Percentiles rank a stretch among this genome's conserved stretches.
Evolutionary conservation across 768 basidiomycete species (phyloP).

Genomic region (Scleroderma citrinum): DNA sequence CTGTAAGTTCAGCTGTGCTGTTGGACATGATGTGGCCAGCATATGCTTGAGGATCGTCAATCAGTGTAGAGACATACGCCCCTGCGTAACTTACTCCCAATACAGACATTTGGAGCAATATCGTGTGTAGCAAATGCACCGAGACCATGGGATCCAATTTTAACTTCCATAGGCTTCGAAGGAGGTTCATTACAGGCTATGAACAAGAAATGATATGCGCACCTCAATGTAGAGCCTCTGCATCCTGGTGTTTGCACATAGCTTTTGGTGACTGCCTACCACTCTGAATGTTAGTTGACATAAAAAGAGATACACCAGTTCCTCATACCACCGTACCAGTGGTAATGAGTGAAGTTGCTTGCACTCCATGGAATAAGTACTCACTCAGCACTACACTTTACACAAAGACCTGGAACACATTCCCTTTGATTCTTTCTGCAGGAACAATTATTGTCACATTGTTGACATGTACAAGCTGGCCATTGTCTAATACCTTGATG

Average conservation of each 20-base stretch:
- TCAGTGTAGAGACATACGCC: not conserved
- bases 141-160: slow-evolving; percentile 32
- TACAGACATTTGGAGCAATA: slow-evolving; percentile 17
- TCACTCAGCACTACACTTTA: slow-evolving; percentile 38
- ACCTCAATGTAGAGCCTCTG: slow-evolving; percentile 21
- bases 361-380: not conserved
- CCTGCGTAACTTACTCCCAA: slow-evolving; percentile 27
- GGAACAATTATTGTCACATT: slow-evolving; percentile 25
- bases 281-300: not conserved
- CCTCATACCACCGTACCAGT: slow-evolving; percentile 17
- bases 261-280: slow-evolving; percentile 14
- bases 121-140: slow-evolving; percentile 39
- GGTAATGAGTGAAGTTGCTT: not conserved
- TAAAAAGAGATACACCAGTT: not conserved
- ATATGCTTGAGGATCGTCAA: slow-evolving; percentile 31
- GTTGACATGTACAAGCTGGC: slow-evolving; percentile 38
- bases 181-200: not conserved
- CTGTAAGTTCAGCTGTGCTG: slow-evolving; percentile 10
- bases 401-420: slow-evolving; percentile 50
- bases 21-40: slow-evolving; percentile 22
- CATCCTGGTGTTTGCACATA: slow-evolving; percentile 26
- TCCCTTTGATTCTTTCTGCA: slow-evolving; percentile 36
- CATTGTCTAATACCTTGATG: slow-evolving; percentile 35
- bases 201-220: not conserved
- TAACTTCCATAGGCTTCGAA: slow-evolving; percentile 32